These are phyloP conservation scores for Styphnolobium japonicum DNA, from an alignment of 306 rosid genomes.

Conservation along the genomic window DNA sequence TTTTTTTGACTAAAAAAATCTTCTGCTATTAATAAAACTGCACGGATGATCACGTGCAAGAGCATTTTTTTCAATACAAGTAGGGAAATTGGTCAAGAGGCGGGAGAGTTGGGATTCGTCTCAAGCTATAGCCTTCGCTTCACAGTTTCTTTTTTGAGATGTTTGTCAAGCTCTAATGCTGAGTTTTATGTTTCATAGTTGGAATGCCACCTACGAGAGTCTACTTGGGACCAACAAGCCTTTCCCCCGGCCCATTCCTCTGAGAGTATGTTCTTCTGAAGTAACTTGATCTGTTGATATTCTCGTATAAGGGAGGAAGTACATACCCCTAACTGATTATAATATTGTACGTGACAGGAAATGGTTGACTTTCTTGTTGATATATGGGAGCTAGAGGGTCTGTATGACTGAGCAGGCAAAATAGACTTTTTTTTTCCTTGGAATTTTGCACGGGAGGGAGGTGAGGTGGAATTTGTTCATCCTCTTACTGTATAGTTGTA, in stretches of 20 bases:
- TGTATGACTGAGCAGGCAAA: constrained; percentile 61
- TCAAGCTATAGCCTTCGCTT: not conserved
- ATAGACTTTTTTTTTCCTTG: not conserved
- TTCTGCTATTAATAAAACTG: not conserved
- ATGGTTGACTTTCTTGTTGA: constrained; percentile 83
- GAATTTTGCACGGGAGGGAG: constrained; percentile 18
- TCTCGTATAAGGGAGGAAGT: not conserved
- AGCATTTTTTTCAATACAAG: not conserved
- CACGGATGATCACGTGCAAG: not conserved
- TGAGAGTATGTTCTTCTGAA: constrained; percentile 57
- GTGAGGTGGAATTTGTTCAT: constrained; percentile 16
- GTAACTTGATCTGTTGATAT: not conserved
- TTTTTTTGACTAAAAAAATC: not conserved
- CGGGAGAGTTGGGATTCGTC: not conserved
- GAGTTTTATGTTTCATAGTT: constrained; percentile 47
- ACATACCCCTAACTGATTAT: constrained; percentile 17
- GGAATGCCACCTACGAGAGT: constrained; percentile 71
- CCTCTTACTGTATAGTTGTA: constrained; percentile 9
- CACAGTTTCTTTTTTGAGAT: not conserved
- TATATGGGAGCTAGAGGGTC: constrained; percentile 81
- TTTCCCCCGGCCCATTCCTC: constrained; percentile 61
- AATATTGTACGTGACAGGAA: constrained; percentile 56
- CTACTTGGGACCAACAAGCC: constrained; percentile 65
- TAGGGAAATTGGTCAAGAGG: not conserved
- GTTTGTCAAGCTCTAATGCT: constrained; percentile 16